These are phyloP conservation scores for Tulasnella sp. DNA, from an alignment of 768 basidiomycete species.

Conservation along the genomic window DNA sequence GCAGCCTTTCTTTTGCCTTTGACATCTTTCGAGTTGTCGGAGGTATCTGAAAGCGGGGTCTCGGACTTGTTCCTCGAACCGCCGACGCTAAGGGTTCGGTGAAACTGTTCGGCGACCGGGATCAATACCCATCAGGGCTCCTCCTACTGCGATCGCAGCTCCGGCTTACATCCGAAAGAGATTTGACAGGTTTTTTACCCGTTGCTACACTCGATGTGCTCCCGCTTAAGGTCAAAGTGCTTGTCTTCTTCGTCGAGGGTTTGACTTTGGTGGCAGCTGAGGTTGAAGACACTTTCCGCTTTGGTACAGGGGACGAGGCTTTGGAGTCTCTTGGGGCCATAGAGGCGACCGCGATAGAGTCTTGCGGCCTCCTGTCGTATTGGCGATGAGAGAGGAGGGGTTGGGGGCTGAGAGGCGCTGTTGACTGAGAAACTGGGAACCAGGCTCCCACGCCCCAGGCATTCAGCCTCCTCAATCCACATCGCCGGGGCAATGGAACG, in stretches of 20 bases:
- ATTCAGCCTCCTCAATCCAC: too few relatives aligned
- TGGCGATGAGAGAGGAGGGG: too few relatives aligned
- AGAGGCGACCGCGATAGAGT: too few relatives aligned
- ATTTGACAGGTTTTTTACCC: conserved; percentile 10
- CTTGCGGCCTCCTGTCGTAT: too few relatives aligned
- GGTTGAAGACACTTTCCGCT: not conserved
- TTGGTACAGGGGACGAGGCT: not conserved
- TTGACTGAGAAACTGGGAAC: too few relatives aligned
- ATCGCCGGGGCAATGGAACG: too few relatives aligned
- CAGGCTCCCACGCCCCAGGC: too few relatives aligned
- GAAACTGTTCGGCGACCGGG: not conserved
- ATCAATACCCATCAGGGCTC: too few relatives aligned
- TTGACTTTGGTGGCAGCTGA: not conserved
- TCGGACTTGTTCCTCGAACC: not conserved
- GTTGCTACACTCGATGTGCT: not conserved
- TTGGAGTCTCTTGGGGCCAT: not conserved
- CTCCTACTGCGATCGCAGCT: too few relatives aligned
- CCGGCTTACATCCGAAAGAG: conserved; percentile 6
- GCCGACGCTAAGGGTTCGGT: conserved; percentile 14
- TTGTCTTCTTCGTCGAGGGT: conserved; percentile 26
- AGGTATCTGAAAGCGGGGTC: not conserved
- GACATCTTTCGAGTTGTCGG: not conserved
- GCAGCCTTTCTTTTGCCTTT: conserved; percentile 27
- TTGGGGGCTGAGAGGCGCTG: too few relatives aligned
- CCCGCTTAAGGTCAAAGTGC: conserved; percentile 22